Evolutionary conservation across 2,329 filamentous ascomycete species (phyloP).

Genomic region (Epichloe typhina): DNA sequence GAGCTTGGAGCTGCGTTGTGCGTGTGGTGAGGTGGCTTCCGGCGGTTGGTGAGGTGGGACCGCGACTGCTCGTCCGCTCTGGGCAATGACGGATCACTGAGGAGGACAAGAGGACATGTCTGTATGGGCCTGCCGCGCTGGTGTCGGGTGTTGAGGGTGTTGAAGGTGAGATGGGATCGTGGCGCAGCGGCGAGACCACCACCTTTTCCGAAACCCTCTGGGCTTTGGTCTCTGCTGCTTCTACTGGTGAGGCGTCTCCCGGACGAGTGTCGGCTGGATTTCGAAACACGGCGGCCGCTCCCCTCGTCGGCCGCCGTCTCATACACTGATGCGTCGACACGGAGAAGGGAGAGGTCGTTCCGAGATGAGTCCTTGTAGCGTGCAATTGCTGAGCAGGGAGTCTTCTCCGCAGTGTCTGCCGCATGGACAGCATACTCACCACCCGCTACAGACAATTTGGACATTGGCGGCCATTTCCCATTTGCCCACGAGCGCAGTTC

Average conservation of each 20-base stretch:
- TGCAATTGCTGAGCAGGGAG: background rate
- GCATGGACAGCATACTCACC: background rate
- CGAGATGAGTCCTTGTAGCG: background rate
- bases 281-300: background rate
- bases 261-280: no score
- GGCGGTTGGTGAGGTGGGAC: background rate
- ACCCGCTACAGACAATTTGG: no score
- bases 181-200: background rate
- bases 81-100: slow-evolving; percentile 7
- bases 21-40: slow-evolving; percentile 1
- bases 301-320: background rate
- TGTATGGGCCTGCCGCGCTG: slow-evolving; percentile 2
- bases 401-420: background rate
- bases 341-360: slow-evolving; percentile 2
- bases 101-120: slow-evolving; percentile 8
- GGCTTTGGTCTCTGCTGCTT: no score
- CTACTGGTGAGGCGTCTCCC: background rate
- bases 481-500: no score
- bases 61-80: background rate
- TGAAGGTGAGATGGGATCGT: background rate
- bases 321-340: slow-evolving; percentile 1
- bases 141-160: background rate
- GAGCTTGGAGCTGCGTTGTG: slow-evolving; percentile 11
- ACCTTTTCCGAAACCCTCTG: no score
- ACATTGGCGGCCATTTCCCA: no score